Conservation (phyloP, 257 asterid genomes). For the Eucommia ulmoides region DNA sequence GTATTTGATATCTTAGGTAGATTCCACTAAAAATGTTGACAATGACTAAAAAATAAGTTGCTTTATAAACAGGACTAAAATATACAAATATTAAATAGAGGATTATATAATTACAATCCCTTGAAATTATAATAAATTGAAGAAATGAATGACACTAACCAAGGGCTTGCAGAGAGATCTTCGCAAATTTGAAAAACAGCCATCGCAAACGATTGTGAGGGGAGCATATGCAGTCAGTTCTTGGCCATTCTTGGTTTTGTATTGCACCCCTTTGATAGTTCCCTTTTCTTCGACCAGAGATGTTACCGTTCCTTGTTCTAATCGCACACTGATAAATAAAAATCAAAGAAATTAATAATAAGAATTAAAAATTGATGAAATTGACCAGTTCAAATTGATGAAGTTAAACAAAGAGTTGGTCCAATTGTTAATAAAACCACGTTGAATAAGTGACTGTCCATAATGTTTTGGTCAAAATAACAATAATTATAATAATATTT, state of each 20-base stretch:
- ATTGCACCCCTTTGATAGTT: conserved; percentile 55
- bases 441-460: too few relatives aligned
- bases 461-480: too few relatives aligned
- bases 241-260: conserved; percentile 57
- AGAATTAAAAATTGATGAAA: not conserved
- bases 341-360: not conserved
- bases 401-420: too few relatives aligned
- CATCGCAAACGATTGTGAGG: conserved; percentile 76
- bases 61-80: too few relatives aligned
- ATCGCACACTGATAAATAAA: conserved; percentile 38
- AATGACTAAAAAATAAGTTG: too few relatives aligned
- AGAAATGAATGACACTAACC: conserved; percentile 27
- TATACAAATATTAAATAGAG: too few relatives aligned
- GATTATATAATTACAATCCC: too few relatives aligned
- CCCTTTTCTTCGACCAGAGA: conserved; percentile 61
- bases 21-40: too few relatives aligned
- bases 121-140: not conserved
- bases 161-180: conserved; percentile 63
- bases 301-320: conserved; percentile 77
- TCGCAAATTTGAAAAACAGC: conserved; percentile 76
- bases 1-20: too few relatives aligned
- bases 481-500: too few relatives aligned
- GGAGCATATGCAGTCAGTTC: conserved; percentile 49
- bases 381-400: too few relatives aligned
- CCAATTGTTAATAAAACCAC: too few relatives aligned